These are phyloP conservation scores for Suhomyces ambrosiae DNA, from an alignment of 1,139 yeast species.

Conservation along the genomic window DNA sequence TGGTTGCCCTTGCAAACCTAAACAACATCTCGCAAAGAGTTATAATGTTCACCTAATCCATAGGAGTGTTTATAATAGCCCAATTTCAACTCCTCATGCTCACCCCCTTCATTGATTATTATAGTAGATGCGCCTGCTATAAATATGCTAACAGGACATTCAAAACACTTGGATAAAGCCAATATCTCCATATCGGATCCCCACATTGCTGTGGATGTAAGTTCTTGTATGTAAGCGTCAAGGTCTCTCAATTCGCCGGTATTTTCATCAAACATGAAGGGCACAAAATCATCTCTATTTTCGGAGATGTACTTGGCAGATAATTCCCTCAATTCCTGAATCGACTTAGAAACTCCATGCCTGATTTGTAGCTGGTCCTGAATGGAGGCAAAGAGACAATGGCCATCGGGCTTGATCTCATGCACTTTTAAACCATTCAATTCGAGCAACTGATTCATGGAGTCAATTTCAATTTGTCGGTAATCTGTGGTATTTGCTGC, in stretches of 20 bases:
- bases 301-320: conserved; percentile 69
- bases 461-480: conserved; percentile 68
- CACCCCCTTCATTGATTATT: conserved; percentile 40
- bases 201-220: conserved; percentile 84
- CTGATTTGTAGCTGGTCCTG: conserved; percentile 70
- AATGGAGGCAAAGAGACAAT: conserved; percentile 86
- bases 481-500: conserved; percentile 67
- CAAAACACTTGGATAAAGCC: conserved; percentile 69
- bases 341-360: conserved; percentile 42
- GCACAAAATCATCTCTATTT: conserved; percentile 71
- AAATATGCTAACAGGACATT: conserved; percentile 72
- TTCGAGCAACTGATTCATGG: conserved; percentile 55
- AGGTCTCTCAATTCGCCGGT: conserved; percentile 65
- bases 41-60: conserved; percentile 94
- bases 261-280: conserved; percentile 79
- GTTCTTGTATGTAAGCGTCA: conserved; percentile 66
- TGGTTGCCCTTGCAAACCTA: no score
- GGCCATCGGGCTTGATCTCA: conserved; percentile 89
- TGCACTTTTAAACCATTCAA: conserved; percentile 51
- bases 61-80: conserved; percentile 85
- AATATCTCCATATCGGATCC: conserved; percentile 93
- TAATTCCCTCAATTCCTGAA: conserved; percentile 57
- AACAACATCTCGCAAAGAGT: conserved; percentile 71
- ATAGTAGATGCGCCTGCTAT: conserved; percentile 71
- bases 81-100: conserved; percentile 57